These are phyloP conservation scores for Epipyxis sp. DNA, from an alignment of 108 stramenopile species.

Conservation along the genomic window DNA sequence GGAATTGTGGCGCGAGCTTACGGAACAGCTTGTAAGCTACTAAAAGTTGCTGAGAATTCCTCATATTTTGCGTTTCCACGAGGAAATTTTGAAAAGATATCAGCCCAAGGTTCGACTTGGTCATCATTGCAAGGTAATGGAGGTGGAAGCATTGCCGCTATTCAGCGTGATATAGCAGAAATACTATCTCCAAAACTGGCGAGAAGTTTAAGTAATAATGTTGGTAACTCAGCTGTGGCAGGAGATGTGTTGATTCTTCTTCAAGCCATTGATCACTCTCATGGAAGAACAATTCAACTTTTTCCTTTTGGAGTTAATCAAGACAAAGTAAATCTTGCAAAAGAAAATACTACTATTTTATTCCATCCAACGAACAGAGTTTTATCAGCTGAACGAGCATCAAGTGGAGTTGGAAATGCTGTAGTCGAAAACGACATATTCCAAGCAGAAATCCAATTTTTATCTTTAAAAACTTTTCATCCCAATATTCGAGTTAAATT, in stretches of 20 bases:
- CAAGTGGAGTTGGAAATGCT: background rate
- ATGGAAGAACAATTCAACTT: background rate
- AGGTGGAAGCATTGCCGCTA: no score
- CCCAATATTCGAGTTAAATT: constrained; percentile 69
- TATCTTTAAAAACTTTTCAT: constrained; percentile 77
- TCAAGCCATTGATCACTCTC: background rate
- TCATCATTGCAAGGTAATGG: background rate
- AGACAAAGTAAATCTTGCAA: background rate
- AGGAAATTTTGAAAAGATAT: background rate
- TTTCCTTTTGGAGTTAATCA: no score
- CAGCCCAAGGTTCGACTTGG: background rate
- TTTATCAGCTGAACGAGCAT: background rate
- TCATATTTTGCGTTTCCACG: background rate
- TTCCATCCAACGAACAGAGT: no score
- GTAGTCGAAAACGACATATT: background rate
- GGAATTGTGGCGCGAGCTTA: constrained; percentile 89
- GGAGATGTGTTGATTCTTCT: background rate
- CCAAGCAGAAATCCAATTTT: constrained; percentile 76
- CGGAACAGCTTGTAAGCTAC: constrained; percentile 73
- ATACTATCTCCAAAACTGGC: background rate
- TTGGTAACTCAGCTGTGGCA: background rate
- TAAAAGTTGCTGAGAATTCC: background rate
- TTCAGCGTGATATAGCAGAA: background rate
- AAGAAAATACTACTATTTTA: background rate
- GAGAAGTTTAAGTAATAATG: background rate